phyloP scores from a whole-genome alignment of 306 rosid genomes.

The Senna siamea region DNA sequence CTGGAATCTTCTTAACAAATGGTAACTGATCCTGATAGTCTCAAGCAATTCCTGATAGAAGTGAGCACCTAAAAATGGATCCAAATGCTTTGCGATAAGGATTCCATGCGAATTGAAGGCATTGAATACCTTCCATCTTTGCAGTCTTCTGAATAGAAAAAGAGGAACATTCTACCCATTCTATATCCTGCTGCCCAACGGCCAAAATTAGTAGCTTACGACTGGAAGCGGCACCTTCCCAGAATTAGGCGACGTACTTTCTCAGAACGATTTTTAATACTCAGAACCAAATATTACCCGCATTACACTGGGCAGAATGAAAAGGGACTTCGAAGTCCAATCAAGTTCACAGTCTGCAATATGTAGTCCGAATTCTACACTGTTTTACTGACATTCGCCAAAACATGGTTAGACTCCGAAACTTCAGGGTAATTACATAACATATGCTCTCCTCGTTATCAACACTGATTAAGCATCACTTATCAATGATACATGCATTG shows the following conservation, averaged over 20 bases:
- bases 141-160: not conserved
- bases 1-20: not conserved
- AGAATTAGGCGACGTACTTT: conserved; percentile 11
- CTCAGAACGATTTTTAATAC: not conserved
- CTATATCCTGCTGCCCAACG: not conserved
- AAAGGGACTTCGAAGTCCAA: not conserved
- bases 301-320: not conserved
- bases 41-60: conserved; percentile 26
- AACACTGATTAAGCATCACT: conserved; percentile 9
- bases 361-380: not conserved
- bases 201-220: conserved; percentile 1
- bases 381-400: not conserved
- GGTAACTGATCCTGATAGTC: not conserved
- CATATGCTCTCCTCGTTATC: not conserved
- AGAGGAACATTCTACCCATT: not conserved
- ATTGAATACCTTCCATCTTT: not conserved
- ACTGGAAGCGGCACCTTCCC: not conserved
- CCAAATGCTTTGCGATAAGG: not conserved
- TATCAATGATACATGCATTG: conserved; percentile 11
- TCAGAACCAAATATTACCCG: not conserved
- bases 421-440: not conserved
- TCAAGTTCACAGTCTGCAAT: not conserved
- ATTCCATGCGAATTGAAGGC: not conserved
- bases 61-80: not conserved
- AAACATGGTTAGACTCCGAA: not conserved